Conservation (phyloP, 768 basidiomycete genomes). For the Calocera viscosa region DNA sequence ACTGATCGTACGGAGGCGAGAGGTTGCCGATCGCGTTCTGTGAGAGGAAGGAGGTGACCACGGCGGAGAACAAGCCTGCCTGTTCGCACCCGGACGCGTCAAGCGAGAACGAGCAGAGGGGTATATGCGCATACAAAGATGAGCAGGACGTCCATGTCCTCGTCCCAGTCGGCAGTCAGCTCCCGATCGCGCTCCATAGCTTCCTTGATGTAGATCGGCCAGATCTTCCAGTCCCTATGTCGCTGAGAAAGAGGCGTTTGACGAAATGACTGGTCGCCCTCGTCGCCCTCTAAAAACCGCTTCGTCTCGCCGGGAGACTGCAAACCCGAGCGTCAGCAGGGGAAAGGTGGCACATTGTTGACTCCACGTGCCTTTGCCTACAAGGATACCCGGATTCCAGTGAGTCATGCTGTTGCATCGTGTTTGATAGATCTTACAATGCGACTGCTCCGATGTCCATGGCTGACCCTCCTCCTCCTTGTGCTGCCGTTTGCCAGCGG, state of each 20-base stretch:
- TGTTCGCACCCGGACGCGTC: conserved; percentile 15
- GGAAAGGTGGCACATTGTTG: no score
- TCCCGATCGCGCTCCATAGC: conserved; percentile 28
- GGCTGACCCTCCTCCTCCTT: no score
- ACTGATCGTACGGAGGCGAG: not conserved
- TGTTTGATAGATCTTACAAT: no score
- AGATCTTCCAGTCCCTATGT: conserved; percentile 19
- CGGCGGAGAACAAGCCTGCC: conserved; percentile 27
- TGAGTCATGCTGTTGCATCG: no score
- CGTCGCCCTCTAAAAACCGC: not conserved
- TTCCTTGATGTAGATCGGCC: conserved; percentile 30
- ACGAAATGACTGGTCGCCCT: not conserved
- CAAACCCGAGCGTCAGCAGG: not conserved
- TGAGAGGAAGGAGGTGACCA: conserved; percentile 22
- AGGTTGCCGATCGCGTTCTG: conserved; percentile 5
- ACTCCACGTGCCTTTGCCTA: no score
- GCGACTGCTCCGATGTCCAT: no score
- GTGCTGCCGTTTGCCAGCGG: no score
- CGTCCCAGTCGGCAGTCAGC: conserved; percentile 31
- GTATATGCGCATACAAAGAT: conserved; percentile 26
- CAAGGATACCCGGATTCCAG: no score
- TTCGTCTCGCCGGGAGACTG: not conserved
- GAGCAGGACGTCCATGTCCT: conserved; percentile 33
- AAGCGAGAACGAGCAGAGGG: not conserved
- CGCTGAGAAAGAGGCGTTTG: not conserved